phyloP scores from a whole-genome alignment of 495 filamentous ascomycete genomes.

The Chaetomium fimeti region DNA sequence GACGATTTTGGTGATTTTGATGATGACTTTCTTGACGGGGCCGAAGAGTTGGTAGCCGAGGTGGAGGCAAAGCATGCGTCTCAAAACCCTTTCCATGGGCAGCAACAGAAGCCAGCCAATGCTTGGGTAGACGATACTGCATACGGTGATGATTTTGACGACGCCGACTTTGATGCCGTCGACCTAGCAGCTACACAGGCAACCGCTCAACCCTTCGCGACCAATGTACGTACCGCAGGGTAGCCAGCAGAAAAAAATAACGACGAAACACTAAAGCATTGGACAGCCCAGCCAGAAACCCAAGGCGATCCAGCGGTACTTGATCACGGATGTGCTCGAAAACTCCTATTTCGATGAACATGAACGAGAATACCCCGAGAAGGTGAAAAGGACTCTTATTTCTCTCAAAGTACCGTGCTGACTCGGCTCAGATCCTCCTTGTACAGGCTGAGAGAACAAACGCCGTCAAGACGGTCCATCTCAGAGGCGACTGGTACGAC shows the following conservation, averaged over 20 bases:
- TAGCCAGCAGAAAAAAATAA: conserved; percentile 23
- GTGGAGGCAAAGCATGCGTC: conserved; percentile 35
- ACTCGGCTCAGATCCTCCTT: conserved; percentile 59
- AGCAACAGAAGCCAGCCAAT: conserved; percentile 1
- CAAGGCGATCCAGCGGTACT: conserved; percentile 77
- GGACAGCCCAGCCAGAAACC: conserved; percentile 54
- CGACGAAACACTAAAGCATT: conserved; percentile 46
- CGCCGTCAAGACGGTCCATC: conserved; percentile 62
- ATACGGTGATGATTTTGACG: conserved; percentile 62
- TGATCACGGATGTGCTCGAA: conserved; percentile 68
- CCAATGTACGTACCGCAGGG: conserved; percentile 52
- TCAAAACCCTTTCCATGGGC: conserved; percentile 7
- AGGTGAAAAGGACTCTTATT: conserved; percentile 51
- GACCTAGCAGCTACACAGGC: conserved; percentile 59
- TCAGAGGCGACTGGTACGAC: conserved; percentile 82
- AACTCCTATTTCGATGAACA: conserved; percentile 60
- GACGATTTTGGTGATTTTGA: conserved; percentile 59
- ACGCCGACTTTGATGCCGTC: conserved; percentile 65
- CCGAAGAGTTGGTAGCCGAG: conserved; percentile 58
- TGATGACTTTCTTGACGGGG: conserved; percentile 59
- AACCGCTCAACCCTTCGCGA: conserved; percentile 29
- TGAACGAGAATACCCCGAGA: conserved; percentile 63
- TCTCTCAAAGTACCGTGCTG: not conserved
- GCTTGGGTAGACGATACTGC: conserved; percentile 35
- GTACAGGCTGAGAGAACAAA: conserved; percentile 73